Evolutionary conservation across 805 yeast genomes (phyloP).

Genomic region (Wickerhamomyces bisporus): DNA sequence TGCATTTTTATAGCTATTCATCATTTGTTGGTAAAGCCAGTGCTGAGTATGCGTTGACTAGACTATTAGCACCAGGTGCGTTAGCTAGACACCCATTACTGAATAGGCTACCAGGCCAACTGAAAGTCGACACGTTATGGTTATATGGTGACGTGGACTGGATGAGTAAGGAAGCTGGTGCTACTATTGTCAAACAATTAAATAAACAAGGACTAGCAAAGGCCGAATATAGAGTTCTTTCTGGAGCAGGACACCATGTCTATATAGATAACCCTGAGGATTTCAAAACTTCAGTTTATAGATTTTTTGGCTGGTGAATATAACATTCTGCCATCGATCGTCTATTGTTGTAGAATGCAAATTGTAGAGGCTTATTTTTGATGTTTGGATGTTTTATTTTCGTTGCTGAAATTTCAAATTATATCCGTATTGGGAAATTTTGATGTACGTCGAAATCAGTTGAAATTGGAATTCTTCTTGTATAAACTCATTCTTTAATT

Average conservation of each 20-base stretch:
- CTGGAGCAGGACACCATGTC: conserved; percentile 60
- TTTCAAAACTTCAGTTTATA: conserved; percentile 41
- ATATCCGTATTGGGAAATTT: neutral
- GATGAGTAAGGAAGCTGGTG: conserved; percentile 65
- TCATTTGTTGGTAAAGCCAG: conserved; percentile 51
- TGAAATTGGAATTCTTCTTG: no score
- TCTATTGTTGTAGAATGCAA: no score
- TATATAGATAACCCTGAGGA: conserved; percentile 52
- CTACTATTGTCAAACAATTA: conserved; percentile 33
- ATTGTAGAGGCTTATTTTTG: no score
- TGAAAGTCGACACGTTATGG: conserved; percentile 36
- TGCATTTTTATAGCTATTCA: conserved; percentile 50
- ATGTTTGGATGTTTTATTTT: neutral
- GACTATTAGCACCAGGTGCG: conserved; percentile 56
- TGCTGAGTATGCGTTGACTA: conserved; percentile 60
- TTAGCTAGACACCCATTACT: conserved; percentile 50
- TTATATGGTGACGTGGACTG: conserved; percentile 66
- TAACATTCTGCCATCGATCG: no score
- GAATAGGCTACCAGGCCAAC: conserved; percentile 42
- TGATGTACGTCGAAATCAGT: no score
- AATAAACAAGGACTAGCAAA: conserved; percentile 11
- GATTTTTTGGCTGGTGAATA: conserved; percentile 25
- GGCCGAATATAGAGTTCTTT: conserved; percentile 32
- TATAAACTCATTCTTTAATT: no score
- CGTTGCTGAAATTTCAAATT: neutral